Conservation (phyloP, 768 basidiomycete species). For the Serendipita vermifera region DNA sequence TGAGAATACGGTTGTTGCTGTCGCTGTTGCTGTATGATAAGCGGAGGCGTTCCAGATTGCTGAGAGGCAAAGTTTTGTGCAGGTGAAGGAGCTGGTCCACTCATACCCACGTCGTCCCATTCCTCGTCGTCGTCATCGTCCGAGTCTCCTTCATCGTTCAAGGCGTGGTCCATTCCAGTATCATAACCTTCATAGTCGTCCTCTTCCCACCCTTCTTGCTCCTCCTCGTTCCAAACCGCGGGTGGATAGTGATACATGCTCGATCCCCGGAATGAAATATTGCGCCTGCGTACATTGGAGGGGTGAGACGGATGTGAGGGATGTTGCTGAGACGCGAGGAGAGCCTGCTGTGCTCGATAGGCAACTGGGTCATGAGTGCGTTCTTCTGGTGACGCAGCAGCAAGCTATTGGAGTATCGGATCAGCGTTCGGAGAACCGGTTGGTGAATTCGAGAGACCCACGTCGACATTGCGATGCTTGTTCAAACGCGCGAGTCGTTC, state of each 20-base stretch:
- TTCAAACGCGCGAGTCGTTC: constrained; percentile 91
- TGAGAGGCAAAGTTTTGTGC: background rate
- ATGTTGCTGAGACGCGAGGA: constrained; percentile 27
- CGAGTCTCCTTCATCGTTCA: constrained; percentile 72
- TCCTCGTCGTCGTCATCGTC: constrained; percentile 54
- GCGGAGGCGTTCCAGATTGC: background rate
- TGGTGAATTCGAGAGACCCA: constrained; percentile 36
- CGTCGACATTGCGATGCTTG: constrained; percentile 95
- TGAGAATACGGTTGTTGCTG: constrained; percentile 13
- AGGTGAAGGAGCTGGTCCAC: background rate
- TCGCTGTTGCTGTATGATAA: constrained; percentile 16
- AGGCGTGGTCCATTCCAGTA: background rate
- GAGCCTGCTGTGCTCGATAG: constrained; percentile 17
- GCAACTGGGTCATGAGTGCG: constrained; percentile 23
- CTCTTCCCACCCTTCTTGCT: constrained; percentile 42
- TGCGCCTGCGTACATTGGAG: constrained; percentile 23
- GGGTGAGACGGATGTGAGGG: constrained; percentile 52
- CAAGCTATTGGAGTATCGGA: constrained; percentile 36
- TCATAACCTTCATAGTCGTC: constrained; percentile 56
- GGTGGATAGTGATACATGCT: constrained; percentile 54
- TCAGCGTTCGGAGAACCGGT: background rate
- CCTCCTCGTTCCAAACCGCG: constrained; percentile 71
- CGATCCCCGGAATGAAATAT: background rate
- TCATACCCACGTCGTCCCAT: constrained; percentile 19
- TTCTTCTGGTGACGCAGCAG: constrained; percentile 61